A percentile compares a stretch with the other conserved stretches of the same genome.
Evolutionary conservation across 202 grass and related monocot species (phyloP).

Genomic region (Zoysia matrella): DNA sequence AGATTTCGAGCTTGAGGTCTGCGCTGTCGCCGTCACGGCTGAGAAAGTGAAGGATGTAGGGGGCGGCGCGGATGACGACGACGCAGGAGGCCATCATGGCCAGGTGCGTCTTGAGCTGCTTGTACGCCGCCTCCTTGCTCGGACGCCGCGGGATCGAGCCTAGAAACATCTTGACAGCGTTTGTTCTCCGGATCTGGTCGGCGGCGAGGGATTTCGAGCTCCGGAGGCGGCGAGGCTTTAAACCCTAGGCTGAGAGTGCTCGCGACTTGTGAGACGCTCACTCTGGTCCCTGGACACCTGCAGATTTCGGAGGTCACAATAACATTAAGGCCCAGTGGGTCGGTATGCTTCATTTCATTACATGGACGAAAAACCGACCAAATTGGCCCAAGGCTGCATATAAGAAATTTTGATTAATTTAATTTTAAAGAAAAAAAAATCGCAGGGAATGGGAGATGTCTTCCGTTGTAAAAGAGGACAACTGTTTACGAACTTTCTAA

Average conservation of each 20-base stretch:
- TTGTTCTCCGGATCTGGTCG: conserved; percentile 16
- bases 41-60: conserved; percentile 95
- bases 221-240: conserved; percentile 34
- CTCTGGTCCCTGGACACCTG: too few relatives aligned
- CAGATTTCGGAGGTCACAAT: too few relatives aligned
- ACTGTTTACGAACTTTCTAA: too few relatives aligned
- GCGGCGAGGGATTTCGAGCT: conserved; percentile 48
- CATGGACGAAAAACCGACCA: too few relatives aligned
- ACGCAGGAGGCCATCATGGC: conserved; percentile 71
- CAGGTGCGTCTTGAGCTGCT: conserved; percentile 77
- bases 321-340: too few relatives aligned
- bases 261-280: too few relatives aligned
- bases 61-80: conserved; percentile 76
- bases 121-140: conserved; percentile 91
- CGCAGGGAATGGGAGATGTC: too few relatives aligned
- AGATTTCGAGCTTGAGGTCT: conserved; percentile 89
- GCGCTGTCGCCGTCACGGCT: conserved; percentile 63
- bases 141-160: conserved; percentile 68
- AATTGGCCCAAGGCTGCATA: too few relatives aligned
- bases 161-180: conserved; percentile 56
- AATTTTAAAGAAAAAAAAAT: too few relatives aligned
- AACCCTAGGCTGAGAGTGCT: conserved; percentile 42
- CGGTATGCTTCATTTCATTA: too few relatives aligned
- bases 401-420: too few relatives aligned
- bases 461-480: too few relatives aligned